phyloP scores from a whole-genome alignment of 1,139 yeast genomes.

The Saccharomyces pastorianus region DNA sequence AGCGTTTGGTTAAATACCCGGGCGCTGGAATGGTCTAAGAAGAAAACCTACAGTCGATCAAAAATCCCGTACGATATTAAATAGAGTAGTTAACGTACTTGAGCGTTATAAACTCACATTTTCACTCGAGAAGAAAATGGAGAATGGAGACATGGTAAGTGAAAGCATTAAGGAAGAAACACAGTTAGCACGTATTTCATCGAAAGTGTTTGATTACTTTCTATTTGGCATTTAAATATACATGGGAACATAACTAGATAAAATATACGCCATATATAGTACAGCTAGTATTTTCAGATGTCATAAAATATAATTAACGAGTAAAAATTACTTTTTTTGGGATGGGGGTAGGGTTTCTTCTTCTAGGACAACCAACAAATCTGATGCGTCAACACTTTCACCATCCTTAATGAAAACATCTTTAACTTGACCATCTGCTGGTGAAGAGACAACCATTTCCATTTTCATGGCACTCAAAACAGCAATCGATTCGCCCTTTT shows the following conservation, averaged over 20 bases:
- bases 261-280: background rate
- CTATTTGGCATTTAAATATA: background rate
- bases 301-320: background rate
- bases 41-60: background rate
- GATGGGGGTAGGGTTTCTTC: background rate
- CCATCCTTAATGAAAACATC: conserved; percentile 76
- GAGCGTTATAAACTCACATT: background rate
- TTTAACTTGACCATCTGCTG: conserved; percentile 74
- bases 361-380: conserved; percentile 43
- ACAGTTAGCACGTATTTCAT: background rate
- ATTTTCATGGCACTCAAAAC: conserved; percentile 98
- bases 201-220: background rate
- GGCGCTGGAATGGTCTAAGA: background rate
- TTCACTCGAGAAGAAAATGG: background rate
- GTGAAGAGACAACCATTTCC: conserved; percentile 98
- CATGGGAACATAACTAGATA: background rate
- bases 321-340: background rate
- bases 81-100: background rate
- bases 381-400: conserved; percentile 91
- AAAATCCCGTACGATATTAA: background rate
- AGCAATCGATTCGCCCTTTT: conserved; percentile 94
- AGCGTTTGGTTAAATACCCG: conserved; percentile 25
- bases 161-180: background rate
- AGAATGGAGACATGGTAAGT: background rate
- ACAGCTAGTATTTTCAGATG: background rate